phyloP scores from a whole-genome alignment of 116 monocot species.

The Trichopus zeylanicus region DNA sequence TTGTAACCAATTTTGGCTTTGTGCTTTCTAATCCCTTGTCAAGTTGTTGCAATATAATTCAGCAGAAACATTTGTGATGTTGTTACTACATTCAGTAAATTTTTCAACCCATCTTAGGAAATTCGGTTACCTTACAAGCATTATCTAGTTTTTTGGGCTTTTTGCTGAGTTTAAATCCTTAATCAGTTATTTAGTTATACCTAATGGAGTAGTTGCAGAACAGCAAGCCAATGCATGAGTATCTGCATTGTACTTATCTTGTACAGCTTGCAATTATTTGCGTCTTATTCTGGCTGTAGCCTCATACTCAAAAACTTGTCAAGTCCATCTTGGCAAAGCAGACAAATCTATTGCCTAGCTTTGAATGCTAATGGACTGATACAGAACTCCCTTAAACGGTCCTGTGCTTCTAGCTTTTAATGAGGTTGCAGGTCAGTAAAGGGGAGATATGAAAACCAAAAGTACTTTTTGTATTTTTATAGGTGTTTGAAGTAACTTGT shows the following conservation, averaged over 20 bases:
- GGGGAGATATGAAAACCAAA: background rate
- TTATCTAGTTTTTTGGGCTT: slow-evolving; percentile 10
- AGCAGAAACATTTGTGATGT: too few relatives aligned
- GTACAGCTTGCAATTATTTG: background rate
- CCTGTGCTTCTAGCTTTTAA: background rate
- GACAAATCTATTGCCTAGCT: slow-evolving; percentile 12
- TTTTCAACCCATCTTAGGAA: slow-evolving; percentile 17
- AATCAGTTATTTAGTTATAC: too few relatives aligned
- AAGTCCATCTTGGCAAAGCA: slow-evolving; percentile 19
- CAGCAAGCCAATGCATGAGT: too few relatives aligned
- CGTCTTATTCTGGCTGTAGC: background rate
- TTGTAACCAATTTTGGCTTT: background rate
- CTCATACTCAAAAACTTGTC: background rate
- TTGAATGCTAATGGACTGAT: slow-evolving; percentile 46
- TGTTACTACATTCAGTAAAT: too few relatives aligned
- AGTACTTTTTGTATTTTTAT: too few relatives aligned
- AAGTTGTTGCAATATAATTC: too few relatives aligned
- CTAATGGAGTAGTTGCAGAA: too few relatives aligned
- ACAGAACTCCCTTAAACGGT: slow-evolving; percentile 6
- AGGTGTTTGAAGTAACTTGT: too few relatives aligned
- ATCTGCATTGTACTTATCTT: background rate
- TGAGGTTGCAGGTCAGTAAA: slow-evolving; percentile 9
- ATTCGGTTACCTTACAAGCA: slow-evolving; percentile 3
- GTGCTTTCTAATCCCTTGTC: too few relatives aligned
- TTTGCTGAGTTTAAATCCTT: too few relatives aligned